Conservation (phyloP, 2,329 filamentous ascomycete species). For the Ceratocystis lukuohia region DNA sequence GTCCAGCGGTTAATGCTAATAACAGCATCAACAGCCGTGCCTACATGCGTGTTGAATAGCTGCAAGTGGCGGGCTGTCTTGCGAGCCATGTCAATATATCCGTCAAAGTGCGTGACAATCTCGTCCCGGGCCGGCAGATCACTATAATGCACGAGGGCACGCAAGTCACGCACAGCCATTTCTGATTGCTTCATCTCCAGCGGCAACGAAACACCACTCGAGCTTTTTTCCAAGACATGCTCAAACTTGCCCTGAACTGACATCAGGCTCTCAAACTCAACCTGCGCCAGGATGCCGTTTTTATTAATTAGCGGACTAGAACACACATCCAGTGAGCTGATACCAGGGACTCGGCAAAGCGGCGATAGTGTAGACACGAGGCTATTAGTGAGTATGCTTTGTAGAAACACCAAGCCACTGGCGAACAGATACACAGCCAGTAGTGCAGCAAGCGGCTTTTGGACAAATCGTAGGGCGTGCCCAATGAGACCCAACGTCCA, state of each 20-base stretch:
- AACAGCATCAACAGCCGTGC: conserved; percentile 58
- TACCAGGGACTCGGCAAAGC: conserved; percentile 56
- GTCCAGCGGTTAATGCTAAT: conserved; percentile 68
- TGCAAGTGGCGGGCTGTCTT: conserved; percentile 53
- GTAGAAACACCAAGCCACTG: conserved; percentile 44
- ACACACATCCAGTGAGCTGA: conserved; percentile 27
- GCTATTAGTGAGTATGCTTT: conserved; percentile 49
- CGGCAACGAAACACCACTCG: conserved; percentile 53
- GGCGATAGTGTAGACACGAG: conserved; percentile 51
- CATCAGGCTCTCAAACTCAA: conserved; percentile 66
- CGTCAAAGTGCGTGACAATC: conserved; percentile 60
- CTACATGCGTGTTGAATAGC: conserved; percentile 64
- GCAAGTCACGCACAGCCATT: conserved; percentile 58
- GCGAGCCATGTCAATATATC: conserved; percentile 57
- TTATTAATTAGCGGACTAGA: conserved; percentile 20
- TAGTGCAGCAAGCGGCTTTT: conserved; percentile 49
- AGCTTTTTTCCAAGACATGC: conserved; percentile 55
- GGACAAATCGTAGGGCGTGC: conserved; percentile 47
- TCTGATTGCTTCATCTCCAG: conserved; percentile 70
- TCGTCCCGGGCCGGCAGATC: conserved; percentile 54
- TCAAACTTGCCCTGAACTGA: conserved; percentile 63
- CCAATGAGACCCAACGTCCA: conserved; percentile 45
- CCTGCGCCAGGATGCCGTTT: conserved; percentile 24
- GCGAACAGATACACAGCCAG: conserved; percentile 49
- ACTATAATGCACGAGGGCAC: conserved; percentile 58